Percentiles rank a stretch among this genome's conserved stretches.
phyloP scores from a whole-genome alignment of 2,329 filamentous ascomycete species.

The Tolypocladium pustulatum region DNA sequence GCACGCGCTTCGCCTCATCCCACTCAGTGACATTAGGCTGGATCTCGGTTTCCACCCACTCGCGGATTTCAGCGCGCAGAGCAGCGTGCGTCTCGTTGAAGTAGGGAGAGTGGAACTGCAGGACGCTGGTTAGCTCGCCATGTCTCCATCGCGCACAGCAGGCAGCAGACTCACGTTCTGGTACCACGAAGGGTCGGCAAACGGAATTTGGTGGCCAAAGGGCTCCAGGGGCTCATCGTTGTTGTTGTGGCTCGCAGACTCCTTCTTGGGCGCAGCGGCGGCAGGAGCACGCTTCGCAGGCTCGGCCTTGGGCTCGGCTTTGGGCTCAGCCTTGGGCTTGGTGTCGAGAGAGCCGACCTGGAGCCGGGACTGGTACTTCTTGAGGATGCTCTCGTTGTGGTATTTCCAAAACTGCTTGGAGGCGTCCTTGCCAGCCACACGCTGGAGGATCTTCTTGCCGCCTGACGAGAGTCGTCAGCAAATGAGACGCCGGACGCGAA shows the following conservation, averaged over 20 bases:
- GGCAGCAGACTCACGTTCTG: slow-evolving; percentile 58
- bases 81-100: slow-evolving; percentile 91
- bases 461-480: slow-evolving; percentile 22
- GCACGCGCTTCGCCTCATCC: slow-evolving; percentile 91
- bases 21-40: slow-evolving; percentile 91
- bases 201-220: slow-evolving; percentile 80
- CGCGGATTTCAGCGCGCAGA: slow-evolving; percentile 78
- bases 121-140: not conserved
- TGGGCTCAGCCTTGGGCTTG: slow-evolving; percentile 61
- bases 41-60: slow-evolving; percentile 84
- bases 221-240: slow-evolving; percentile 68
- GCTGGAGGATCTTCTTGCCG: slow-evolving; percentile 54
- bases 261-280: slow-evolving; percentile 18
- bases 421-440: slow-evolving; percentile 55
- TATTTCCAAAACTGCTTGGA: slow-evolving; percentile 63
- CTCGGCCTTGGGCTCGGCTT: slow-evolving; percentile 32
- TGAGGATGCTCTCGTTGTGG: slow-evolving; percentile 78
- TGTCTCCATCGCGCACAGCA: not conserved
- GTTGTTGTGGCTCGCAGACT: slow-evolving; percentile 21
- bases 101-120: slow-evolving; percentile 91
- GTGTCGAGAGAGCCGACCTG: slow-evolving; percentile 81
- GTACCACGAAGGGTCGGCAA: slow-evolving; percentile 90
- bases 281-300: slow-evolving; percentile 19
- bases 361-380: slow-evolving; percentile 71
- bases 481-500: not conserved